These are phyloP conservation scores for Pythium aquatile DNA, from an alignment of 352 stramenopile genomes.

Conservation along the genomic window DNA sequence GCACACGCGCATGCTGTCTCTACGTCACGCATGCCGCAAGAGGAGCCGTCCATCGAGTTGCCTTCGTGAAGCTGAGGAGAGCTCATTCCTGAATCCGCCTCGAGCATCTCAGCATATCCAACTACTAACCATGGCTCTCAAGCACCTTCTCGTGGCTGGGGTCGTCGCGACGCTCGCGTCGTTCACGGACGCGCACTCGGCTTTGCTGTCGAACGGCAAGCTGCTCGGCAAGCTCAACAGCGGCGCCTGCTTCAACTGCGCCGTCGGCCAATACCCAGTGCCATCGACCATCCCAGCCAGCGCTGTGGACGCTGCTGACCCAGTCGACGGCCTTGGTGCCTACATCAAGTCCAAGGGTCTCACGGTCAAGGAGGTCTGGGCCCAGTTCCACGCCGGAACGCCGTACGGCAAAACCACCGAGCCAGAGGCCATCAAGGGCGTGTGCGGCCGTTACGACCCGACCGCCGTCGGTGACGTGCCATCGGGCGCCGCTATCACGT, in stretches of 20 bases:
- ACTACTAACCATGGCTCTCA: constrained; percentile 11
- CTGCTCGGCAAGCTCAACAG: constrained; percentile 30
- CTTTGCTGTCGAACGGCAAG: constrained; percentile 25
- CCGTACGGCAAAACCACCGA: constrained; percentile 21
- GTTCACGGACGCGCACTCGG: constrained; percentile 16
- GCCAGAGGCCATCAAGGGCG: constrained; percentile 18
- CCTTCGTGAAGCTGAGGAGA: constrained; percentile 1
- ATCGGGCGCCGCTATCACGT: constrained; percentile 22
- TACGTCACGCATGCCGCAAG: neutral
- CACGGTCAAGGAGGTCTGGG: constrained; percentile 25
- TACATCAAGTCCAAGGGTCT: constrained; percentile 24
- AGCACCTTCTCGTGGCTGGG: constrained; percentile 8
- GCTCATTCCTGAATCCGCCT: constrained; percentile 11
- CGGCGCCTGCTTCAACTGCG: constrained; percentile 30
- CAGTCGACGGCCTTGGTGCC: constrained; percentile 20
- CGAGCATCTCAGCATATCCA: constrained; percentile 1
- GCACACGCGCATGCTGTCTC: neutral
- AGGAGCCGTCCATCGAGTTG: constrained; percentile 2
- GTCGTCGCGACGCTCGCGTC: constrained; percentile 12
- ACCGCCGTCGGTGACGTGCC: constrained; percentile 19
- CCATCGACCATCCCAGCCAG: constrained; percentile 20
- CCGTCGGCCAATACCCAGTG: constrained; percentile 25
- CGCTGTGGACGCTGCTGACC: constrained; percentile 18
- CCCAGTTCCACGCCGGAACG: constrained; percentile 20
- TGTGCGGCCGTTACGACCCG: constrained; percentile 24